Evolutionary conservation across 2,329 filamentous ascomycete genomes (phyloP), one percentile per base, ranked within the genome.

Genomic region (Botryotinia narcissicola): DNA sequence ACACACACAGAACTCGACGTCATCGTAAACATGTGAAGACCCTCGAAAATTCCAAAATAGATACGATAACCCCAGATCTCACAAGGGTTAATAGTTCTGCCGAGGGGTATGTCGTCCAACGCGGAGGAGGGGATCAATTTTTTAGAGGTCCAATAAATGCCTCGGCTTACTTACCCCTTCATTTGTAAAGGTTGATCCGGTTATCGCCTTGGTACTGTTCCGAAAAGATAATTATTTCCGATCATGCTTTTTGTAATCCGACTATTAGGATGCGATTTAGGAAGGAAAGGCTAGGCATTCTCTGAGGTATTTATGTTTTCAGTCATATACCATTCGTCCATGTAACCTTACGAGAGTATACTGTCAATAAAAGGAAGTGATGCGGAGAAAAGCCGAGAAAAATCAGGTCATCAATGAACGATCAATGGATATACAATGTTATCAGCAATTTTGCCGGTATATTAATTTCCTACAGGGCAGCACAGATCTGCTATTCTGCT

Each of bases 241-340:
- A 42, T 68, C 66, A 68, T 68, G 66, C 48, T 57, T 68, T 68
- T 57, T 6, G 16, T 8, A 22, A 18, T 57, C 48, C 66, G 48
- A 57, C 20, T 42, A 32, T 68, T 68, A 57, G 66, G 66, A 68
- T 68, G 66, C 66, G 66, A 25, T 68, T 44, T 18, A 68, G 48
- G 66, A 68, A 40, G 35, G 4, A 25, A 63, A 35, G 42, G 29
- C 42, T 64, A 35, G 51, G 51, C n/a, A 18, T 57, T 57, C 6
- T 9, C 2, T 9, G 51, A 57, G 48, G 25, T 18, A 42, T 42
- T 25, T 40, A 57, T 42, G n/a, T 57, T 40, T 68, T 37, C 8
- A 32, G 25, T 68, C 64, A 40, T 22, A 42, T 54, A n/a, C 14
- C 25, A 10, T 42, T 29, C 35, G 40, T 20, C 18, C 16, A 57